phyloP scores from a whole-genome alignment of 2,329 filamentous ascomycete species.

The Paracoccidioides brasiliensis region DNA sequence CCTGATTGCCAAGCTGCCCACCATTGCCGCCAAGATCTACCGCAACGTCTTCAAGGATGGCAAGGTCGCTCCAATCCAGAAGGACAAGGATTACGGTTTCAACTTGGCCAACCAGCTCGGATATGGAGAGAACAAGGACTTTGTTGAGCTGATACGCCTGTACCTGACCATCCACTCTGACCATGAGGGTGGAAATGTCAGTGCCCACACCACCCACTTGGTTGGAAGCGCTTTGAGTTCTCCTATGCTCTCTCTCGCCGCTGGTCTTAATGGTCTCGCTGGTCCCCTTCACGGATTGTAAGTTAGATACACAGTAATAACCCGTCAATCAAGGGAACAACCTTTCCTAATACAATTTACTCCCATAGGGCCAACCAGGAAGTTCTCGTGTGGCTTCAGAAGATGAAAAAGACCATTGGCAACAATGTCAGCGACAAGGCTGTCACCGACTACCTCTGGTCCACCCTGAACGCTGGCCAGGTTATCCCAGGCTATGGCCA shows the following conservation, averaged over 20 bases:
- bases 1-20: conserved; percentile 97
- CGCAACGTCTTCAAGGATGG: conserved; percentile 99
- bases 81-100: conserved; percentile 98
- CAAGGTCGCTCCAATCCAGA: conserved; percentile 90
- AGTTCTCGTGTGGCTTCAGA: conserved; percentile 95
- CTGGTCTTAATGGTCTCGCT: conserved; percentile 94
- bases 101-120: conserved; percentile 99
- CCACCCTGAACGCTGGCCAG: conserved; percentile 85
- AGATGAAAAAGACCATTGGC: conserved; percentile 95
- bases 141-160: conserved; percentile 93
- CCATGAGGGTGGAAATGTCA: conserved; percentile 98
- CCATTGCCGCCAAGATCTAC: conserved; percentile 97
- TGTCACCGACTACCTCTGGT: conserved; percentile 98
- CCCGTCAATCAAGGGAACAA: background rate
- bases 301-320: conserved; percentile 10
- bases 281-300: conserved; percentile 90
- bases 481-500: conserved; percentile 98
- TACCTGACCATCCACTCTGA: conserved; percentile 99
- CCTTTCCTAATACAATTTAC: background rate
- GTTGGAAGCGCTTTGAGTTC: conserved; percentile 95
- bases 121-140: conserved; percentile 88
- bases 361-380: conserved; percentile 74
- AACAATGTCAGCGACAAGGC: conserved; percentile 91
- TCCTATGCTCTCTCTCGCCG: conserved; percentile 89
- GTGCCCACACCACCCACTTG: conserved; percentile 95